A percentile compares a stretch with the other conserved stretches of the same genome.
These are phyloP conservation scores for Curvularia sp. DNA, from an alignment of 2,329 filamentous ascomycete genomes.

Conservation along the genomic window DNA sequence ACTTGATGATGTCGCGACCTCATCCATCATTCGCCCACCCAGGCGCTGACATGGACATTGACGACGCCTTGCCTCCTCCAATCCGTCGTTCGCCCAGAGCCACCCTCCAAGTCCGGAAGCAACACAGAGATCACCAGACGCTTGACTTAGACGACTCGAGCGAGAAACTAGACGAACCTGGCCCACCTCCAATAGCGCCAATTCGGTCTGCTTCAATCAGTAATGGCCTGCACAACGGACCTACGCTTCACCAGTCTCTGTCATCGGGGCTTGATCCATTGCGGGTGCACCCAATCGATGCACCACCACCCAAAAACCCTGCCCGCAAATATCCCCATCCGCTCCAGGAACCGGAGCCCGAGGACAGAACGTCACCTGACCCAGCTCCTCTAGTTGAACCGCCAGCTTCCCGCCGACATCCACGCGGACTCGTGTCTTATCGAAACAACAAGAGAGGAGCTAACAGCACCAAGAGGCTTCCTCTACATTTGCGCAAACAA, in stretches of 20 bases:
- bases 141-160: constrained; percentile 20
- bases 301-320: constrained; percentile 14
- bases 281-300: constrained; percentile 26
- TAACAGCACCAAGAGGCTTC: constrained; percentile 30
- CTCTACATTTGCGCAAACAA: constrained; percentile 30
- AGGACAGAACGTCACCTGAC: constrained; percentile 12
- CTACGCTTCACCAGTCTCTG: constrained; percentile 13
- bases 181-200: constrained; percentile 29
- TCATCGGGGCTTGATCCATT: constrained; percentile 31
- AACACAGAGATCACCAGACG: constrained; percentile 18
- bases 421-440: constrained; percentile 29
- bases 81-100: constrained; percentile 34
- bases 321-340: constrained; percentile 31
- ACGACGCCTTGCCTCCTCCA: constrained; percentile 23
- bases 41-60: constrained; percentile 27
- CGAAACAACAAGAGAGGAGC: constrained; percentile 26
- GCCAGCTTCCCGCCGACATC: constrained; percentile 19
- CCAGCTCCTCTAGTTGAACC: constrained; percentile 21
- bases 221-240: constrained; percentile 2
- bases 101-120: constrained; percentile 25
- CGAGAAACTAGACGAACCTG: constrained; percentile 27
- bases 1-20: constrained; percentile 6
- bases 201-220: constrained; percentile 21
- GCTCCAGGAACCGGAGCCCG: constrained; percentile 23
- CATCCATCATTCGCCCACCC: constrained; percentile 11